Conservation (phyloP, 768 basidiomycete species). For the Mycena latifolia region DNA sequence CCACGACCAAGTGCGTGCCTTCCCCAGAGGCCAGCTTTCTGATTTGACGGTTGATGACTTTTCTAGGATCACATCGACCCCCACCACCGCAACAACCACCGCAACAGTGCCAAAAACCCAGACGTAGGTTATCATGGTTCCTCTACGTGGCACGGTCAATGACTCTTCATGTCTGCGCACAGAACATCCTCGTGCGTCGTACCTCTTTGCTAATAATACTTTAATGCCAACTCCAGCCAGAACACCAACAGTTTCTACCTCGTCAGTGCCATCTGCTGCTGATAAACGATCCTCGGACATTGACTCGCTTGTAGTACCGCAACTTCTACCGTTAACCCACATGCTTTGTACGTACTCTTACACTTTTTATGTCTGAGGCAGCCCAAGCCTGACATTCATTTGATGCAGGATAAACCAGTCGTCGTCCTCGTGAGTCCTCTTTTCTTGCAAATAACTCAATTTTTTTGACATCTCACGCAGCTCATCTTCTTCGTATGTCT, state of each 20-base stretch:
- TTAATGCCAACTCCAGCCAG: neutral
- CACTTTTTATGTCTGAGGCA: neutral
- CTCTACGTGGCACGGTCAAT: neutral
- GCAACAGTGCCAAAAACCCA: neutral
- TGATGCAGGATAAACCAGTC: neutral
- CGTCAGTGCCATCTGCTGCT: neutral
- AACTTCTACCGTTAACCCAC: neutral
- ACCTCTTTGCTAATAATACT: neutral
- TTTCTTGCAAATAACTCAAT: neutral
- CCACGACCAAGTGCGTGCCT: neutral
- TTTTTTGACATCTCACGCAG: neutral
- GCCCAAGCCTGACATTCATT: neutral
- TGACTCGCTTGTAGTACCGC: neutral
- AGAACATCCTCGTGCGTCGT: slow-evolving; percentile 9
- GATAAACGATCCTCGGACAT: too few relatives aligned
- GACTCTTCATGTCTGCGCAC: neutral
- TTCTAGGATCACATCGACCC: neutral
- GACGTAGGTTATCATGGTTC: slow-evolving; percentile 5
- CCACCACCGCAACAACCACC: neutral
- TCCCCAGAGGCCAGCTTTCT: too few relatives aligned
- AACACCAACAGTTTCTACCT: neutral
- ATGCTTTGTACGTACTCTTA: slow-evolving; percentile 1
- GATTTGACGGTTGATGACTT: neutral
- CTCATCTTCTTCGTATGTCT: neutral
- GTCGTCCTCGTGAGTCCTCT: slow-evolving; percentile 16